Evolutionary conservation across 1,284 basidiomycete species (phyloP).

Genomic region (Athelia psychrophila): DNA sequence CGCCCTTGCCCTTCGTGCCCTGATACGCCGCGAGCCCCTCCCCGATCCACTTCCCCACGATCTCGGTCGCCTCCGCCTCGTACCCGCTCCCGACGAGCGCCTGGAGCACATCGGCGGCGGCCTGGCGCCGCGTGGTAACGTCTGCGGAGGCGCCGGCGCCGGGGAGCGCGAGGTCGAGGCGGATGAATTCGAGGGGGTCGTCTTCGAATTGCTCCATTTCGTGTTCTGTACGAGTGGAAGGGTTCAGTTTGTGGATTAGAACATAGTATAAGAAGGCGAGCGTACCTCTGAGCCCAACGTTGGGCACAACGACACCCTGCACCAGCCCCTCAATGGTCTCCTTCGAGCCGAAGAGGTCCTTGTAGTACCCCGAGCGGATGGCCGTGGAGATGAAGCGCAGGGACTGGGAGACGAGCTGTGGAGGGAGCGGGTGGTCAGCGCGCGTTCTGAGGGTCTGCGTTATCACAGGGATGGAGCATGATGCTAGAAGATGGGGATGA

Average conservation of each 20-base stretch:
- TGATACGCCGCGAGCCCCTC: conserved; percentile 65
- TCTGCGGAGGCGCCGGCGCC: conserved; percentile 41
- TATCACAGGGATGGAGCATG: too few relatives aligned
- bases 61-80: conserved; percentile 81
- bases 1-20: conserved; percentile 13
- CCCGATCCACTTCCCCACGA: conserved; percentile 83
- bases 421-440: background rate
- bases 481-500: too few relatives aligned
- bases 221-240: conserved; percentile 45
- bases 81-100: conserved; percentile 80
- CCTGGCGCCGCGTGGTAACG: conserved; percentile 81
- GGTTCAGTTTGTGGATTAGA: background rate
- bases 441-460: too few relatives aligned
- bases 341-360: conserved; percentile 63
- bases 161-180: conserved; percentile 81
- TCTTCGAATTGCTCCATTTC: conserved; percentile 98
- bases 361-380: conserved; percentile 84
- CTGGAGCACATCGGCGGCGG: conserved; percentile 90
- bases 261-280: conserved; percentile 2
- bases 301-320: conserved; percentile 91
- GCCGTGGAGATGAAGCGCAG: conserved; percentile 91
- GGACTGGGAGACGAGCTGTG: conserved; percentile 88
- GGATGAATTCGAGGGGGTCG: conserved; percentile 94
- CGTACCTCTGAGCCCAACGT: conserved; percentile 76
- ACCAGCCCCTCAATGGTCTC: conserved; percentile 84